phyloP scores from a whole-genome alignment of 768 basidiomycete genomes.

The Daedalea quercina region DNA sequence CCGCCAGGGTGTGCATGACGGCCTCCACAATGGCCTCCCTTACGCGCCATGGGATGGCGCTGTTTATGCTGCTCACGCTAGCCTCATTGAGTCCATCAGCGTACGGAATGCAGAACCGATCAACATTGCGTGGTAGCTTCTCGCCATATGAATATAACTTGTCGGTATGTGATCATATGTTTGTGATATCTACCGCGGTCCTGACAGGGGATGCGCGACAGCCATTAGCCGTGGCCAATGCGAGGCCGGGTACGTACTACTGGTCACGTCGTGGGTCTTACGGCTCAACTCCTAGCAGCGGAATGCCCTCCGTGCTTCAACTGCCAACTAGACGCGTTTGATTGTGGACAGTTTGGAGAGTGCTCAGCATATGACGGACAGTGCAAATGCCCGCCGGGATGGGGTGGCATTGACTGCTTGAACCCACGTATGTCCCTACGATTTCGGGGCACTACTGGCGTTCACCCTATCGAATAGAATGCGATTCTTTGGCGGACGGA shows the following conservation, averaged over 20 bases:
- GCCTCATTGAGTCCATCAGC: neutral
- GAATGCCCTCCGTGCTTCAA: conserved; percentile 92
- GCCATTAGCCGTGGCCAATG: conserved; percentile 9
- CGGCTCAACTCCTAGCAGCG: conserved; percentile 8
- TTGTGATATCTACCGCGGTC: neutral
- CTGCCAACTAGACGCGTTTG: conserved; percentile 86
- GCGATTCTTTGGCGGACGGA: conserved; percentile 91
- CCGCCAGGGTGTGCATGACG: too few species aligned
- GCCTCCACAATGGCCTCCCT: too few species aligned
- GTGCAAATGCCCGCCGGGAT: conserved; percentile 96
- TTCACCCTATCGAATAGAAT: conserved; percentile 48
- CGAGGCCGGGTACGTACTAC: conserved; percentile 9
- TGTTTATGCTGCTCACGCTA: neutral
- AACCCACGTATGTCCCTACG: conserved; percentile 66
- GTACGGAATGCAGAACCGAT: neutral
- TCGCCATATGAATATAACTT: conserved; percentile 2
- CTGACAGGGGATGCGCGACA: neutral
- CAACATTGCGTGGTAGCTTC: neutral
- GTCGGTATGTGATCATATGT: conserved; percentile 2
- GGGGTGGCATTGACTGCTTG: conserved; percentile 94
- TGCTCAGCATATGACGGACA: conserved; percentile 93
- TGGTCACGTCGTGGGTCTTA: neutral
- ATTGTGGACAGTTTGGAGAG: conserved; percentile 85
- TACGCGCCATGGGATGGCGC: neutral
- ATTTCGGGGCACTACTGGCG: neutral